Base-by-base conservation (phyloP, 2,329 filamentous ascomycete genomes). In the Talaromyces sp. region DNA sequence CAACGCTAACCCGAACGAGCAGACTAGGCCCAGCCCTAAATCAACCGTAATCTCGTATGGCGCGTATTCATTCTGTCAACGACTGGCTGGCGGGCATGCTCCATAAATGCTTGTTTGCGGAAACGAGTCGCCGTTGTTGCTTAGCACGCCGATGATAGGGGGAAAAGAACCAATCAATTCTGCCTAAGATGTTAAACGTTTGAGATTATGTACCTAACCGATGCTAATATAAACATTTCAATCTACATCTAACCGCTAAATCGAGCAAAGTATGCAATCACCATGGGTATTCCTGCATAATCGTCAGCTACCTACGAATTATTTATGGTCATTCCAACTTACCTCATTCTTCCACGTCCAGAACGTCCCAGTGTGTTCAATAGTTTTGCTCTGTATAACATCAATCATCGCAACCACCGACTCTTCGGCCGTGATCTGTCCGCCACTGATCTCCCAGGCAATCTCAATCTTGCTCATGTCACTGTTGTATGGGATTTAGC, bases 301-400 rank as follows among this genome's bases (percentile, higher is more conserved):
- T n/a, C n/a, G n/a, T n/a, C n/a, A n/a, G n/a, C n/a, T n/a, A n/a
- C n/a, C n/a, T n/a, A n/a, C 5, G 28, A 31, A n/a, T 15, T 9
- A 2, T 45, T 45, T 11, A 15, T 33, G 13, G 11, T n/a, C 7
- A 43, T 2, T 46, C n/a, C 19, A 35, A 17, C 73, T 60, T 60
- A 80, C 79, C 67, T 79, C 75, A 54, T 80, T 76, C 62, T 83
- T 76, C 73, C 77, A 83, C 6, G 80, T 81, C 80, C 80, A 83
- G 61, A 83, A 83, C 1, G 78, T 83, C 3, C 80, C 81, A 60
- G 74, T 81, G 51, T 82, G 75, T 60, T 74, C 70, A 25, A 74
- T 73, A 25, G 69, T 72, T 66, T 79, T 83, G 62, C 72, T 77
- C 60, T 75, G 72, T 58, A 83, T 80, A 1, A 82, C 79, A 57